Conservation (phyloP, 768 basidiomycete species). For the Auricularia heimuer region DNA sequence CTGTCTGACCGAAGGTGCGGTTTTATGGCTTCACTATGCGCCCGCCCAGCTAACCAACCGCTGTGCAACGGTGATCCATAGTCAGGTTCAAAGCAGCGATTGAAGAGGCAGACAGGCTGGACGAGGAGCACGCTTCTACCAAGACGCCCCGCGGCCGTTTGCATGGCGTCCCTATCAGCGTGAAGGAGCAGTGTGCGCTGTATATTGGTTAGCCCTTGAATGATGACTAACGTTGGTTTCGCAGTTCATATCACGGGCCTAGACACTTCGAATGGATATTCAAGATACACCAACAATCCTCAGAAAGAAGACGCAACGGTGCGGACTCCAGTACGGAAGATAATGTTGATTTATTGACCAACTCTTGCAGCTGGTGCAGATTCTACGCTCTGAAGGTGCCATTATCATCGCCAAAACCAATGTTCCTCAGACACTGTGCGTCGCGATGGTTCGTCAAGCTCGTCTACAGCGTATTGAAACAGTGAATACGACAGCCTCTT, state of each 20-base stretch:
- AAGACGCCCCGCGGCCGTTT: constrained; percentile 54
- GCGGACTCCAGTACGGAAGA: constrained; percentile 14
- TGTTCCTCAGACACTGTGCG: neutral
- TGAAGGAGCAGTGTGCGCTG: constrained; percentile 64
- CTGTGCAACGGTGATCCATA: constrained; percentile 17
- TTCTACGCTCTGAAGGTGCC: neutral
- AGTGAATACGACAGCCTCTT: constrained; percentile 30
- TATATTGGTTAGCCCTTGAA: neutral
- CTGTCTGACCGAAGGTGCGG: constrained; percentile 68
- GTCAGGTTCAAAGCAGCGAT: constrained; percentile 66
- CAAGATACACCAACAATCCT: constrained; percentile 56
- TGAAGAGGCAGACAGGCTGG: constrained; percentile 49
- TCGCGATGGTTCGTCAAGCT: constrained; percentile 25
- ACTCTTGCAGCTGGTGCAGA: neutral
- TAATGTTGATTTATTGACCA: neutral
- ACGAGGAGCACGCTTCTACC: constrained; percentile 50
- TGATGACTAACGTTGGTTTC: neutral
- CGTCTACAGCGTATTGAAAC: neutral
- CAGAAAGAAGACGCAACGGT: constrained; percentile 54
- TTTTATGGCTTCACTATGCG: too few species aligned
- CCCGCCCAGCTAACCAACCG: too few species aligned
- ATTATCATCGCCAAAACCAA: neutral
- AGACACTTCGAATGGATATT: constrained; percentile 62
- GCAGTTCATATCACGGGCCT: constrained; percentile 52
- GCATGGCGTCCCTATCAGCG: constrained; percentile 72